These are phyloP conservation scores for Pyrenophora teres DNA, from an alignment of 2,329 filamentous ascomycete genomes.

Conservation along the genomic window DNA sequence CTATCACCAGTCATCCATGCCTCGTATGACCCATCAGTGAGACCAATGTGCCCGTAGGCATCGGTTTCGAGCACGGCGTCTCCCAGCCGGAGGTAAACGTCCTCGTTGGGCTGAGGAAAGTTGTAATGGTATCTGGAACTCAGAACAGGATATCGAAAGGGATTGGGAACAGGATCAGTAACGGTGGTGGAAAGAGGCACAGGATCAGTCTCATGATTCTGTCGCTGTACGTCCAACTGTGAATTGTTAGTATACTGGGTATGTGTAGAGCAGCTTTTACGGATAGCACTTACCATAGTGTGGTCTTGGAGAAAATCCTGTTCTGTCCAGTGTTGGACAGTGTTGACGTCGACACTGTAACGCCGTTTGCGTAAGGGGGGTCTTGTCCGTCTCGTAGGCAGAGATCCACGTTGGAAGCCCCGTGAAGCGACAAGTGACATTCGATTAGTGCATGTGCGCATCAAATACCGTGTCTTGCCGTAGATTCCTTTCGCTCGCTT, in stretches of 20 bases:
- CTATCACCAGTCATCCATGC: conserved; percentile 27
- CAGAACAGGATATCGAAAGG: conserved; percentile 15
- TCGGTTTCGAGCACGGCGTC: conserved; percentile 18
- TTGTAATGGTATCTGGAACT: neutral
- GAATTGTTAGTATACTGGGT: neutral
- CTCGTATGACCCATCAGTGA: neutral
- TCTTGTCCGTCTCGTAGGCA: conserved; percentile 19
- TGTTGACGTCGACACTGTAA: conserved; percentile 31
- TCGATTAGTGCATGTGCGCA: conserved; percentile 1
- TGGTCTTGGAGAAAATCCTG: neutral
- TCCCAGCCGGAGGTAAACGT: conserved; percentile 21
- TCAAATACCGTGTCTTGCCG: conserved; percentile 12
- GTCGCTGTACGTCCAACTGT: neutral
- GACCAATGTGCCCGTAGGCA: conserved; percentile 12
- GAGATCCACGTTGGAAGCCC: conserved; percentile 16
- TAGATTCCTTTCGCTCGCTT: conserved; percentile 4
- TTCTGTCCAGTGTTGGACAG: neutral
- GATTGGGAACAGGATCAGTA: conserved; percentile 6
- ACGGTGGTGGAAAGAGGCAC: neutral
- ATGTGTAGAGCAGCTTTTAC: neutral
- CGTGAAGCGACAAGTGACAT: conserved; percentile 20
- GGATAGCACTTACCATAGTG: neutral
- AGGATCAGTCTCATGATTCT: neutral
- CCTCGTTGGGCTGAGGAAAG: conserved; percentile 2
- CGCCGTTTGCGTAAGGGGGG: conserved; percentile 22